Evolutionary conservation across 2,329 filamentous ascomycete species (phyloP).

Genomic region (Pseudocercospora eumusae): DNA sequence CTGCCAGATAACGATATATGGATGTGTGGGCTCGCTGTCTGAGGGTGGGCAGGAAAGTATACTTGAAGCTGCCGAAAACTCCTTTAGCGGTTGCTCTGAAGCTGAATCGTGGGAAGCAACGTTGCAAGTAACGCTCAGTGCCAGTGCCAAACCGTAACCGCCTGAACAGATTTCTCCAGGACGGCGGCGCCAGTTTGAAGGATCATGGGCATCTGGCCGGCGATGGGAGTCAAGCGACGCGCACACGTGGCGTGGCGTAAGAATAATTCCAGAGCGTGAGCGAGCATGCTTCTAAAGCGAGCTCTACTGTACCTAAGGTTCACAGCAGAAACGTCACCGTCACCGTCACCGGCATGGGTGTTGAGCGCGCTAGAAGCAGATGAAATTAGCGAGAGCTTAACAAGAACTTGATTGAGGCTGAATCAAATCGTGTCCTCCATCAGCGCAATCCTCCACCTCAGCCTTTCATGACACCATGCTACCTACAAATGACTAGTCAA

Average conservation of each 20-base stretch:
- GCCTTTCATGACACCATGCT: too few relatives aligned
- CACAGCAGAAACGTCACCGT: neutral
- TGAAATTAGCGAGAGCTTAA: neutral
- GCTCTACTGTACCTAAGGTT: too few relatives aligned
- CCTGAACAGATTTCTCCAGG: constrained; percentile 33
- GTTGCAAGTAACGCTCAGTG: constrained; percentile 14
- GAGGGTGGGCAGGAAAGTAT: constrained; percentile 71
- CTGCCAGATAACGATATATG: constrained; percentile 59
- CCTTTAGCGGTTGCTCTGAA: constrained; percentile 65
- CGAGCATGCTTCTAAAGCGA: neutral
- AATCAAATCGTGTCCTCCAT: too few relatives aligned
- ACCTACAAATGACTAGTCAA: too few relatives aligned
- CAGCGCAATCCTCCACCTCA: too few relatives aligned
- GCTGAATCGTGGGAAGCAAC: constrained; percentile 53
- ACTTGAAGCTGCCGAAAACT: constrained; percentile 68
- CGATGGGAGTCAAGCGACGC: neutral
- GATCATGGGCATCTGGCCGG: neutral
- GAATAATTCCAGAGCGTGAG: neutral
- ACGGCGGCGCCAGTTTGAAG: constrained; percentile 33
- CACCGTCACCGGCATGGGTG: neutral
- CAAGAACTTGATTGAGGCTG: neutral
- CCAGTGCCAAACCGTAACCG: constrained; percentile 19
- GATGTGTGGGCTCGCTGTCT: constrained; percentile 72
- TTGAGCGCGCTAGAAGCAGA: neutral
- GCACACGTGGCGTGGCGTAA: constrained; percentile 4